phyloP scores from a whole-genome alignment of 2,329 filamentous ascomycete genomes.

The Phialophora verrucosa region DNA sequence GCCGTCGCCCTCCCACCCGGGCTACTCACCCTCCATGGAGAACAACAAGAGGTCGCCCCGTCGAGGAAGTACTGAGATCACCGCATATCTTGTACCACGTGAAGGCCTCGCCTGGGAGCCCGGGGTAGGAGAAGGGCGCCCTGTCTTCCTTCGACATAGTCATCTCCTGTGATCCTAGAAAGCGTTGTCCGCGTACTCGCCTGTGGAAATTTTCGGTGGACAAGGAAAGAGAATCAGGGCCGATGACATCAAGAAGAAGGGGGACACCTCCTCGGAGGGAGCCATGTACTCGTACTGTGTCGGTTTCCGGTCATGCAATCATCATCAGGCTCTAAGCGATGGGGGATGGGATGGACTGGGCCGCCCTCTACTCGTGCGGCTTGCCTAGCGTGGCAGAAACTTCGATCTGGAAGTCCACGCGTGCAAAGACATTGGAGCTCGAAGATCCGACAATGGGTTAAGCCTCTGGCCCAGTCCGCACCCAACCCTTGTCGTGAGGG shows the following conservation, averaged over 20 bases:
- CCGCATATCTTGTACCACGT: slow-evolving; percentile 52
- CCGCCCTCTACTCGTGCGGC: too few species aligned
- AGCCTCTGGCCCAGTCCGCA: background rate
- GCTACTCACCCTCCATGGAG: slow-evolving; percentile 50
- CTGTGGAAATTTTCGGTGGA: background rate
- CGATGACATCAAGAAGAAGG: background rate
- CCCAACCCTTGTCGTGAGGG: background rate
- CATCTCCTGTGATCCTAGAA: background rate
- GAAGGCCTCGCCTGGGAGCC: slow-evolving; percentile 45
- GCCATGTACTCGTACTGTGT: background rate
- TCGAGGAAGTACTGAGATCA: slow-evolving; percentile 39
- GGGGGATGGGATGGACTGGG: background rate
- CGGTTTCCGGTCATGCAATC: background rate
- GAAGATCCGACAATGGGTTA: background rate
- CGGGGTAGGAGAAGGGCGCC: slow-evolving; percentile 43
- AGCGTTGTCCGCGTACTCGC: background rate
- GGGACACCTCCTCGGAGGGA: background rate
- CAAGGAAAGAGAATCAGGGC: background rate
- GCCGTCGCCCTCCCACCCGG: background rate
- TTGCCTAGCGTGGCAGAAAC: background rate
- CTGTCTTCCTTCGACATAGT: slow-evolving; percentile 26
- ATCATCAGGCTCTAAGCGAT: background rate
- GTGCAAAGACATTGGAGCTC: background rate
- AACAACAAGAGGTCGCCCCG: slow-evolving; percentile 44
- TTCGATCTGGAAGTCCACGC: background rate